A percentile compares a stretch with the other conserved stretches of the same genome.
phyloP scores from a whole-genome alignment of 1,284 basidiomycete genomes.

The Sanguinoderma infundibulare region DNA sequence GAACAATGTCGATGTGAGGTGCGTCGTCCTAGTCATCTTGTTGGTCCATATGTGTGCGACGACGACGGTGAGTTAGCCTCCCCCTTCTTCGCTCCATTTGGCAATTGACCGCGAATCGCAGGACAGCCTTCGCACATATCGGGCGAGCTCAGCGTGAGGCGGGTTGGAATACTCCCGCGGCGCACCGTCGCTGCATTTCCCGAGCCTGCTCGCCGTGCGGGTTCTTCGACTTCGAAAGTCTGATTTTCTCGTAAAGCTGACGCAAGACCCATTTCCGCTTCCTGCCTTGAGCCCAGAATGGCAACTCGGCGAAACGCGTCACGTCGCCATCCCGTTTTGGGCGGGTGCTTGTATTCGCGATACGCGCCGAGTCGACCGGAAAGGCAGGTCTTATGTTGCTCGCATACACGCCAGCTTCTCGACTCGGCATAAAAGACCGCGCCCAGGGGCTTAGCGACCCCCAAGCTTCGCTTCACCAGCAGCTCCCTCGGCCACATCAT shows the following conservation, averaged over 20 bases:
- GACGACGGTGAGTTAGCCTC: constrained; percentile 2
- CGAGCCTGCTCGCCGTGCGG: not conserved
- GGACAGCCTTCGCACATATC: constrained; percentile 8
- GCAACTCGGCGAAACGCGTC: constrained; percentile 25
- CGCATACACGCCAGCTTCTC: not conserved
- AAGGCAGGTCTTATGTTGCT: constrained; percentile 23
- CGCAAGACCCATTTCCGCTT: constrained; percentile 25
- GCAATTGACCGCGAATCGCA: constrained; percentile 6
- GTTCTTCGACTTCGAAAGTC: constrained; percentile 6
- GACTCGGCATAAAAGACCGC: constrained; percentile 17
- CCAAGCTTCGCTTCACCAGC: constrained; percentile 20
- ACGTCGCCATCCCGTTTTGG: constrained; percentile 27
- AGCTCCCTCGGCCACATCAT: constrained; percentile 9
- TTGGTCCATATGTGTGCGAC: constrained; percentile 10
- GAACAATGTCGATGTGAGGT: constrained; percentile 6
- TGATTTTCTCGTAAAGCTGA: constrained; percentile 11
- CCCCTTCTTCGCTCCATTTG: not conserved
- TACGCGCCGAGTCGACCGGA: constrained; percentile 11
- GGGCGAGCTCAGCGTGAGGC: constrained; percentile 1
- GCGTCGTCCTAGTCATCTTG: constrained; percentile 7
- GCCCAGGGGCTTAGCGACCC: constrained; percentile 5
- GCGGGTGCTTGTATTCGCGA: constrained; percentile 30
- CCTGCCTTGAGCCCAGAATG: constrained; percentile 31
- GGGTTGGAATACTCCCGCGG: constrained; percentile 9
- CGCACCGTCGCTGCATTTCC: not conserved